Evolutionary conservation across 2,329 filamentous ascomycete genomes (phyloP), one percentile per base, ranked within the genome.

Genomic region (Thermothelomyces thermophilus): DNA sequence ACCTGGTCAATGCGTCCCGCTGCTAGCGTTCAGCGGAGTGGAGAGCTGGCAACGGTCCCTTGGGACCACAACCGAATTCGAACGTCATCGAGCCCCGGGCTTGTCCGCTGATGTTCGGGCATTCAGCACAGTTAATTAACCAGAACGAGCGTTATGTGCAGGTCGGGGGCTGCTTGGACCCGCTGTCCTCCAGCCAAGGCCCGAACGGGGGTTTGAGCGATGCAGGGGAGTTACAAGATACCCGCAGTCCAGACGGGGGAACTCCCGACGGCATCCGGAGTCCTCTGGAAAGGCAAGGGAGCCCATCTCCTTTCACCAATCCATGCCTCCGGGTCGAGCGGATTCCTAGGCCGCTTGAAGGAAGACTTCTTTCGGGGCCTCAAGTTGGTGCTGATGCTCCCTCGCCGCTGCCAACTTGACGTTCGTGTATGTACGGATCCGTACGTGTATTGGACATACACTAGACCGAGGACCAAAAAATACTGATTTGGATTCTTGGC

Each of bases 1-100:
- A 17, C 42, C 41, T 56, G 55, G 53, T 48, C 55, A 46, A 53
- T 56, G 53, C 55, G 55, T 57, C 53, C 53, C 53, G 55, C 33
- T 45, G 22, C 26, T 46, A 41, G 46, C 37, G 40, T 41, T 40
- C 37, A 41, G 43, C 22, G 26, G 22, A 36, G 49, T 45, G 46
- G 54, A 17, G 33, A 45, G 14, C 20, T 24, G 20, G 4, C 28
- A 24, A 16, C n/a, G 9, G 11, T 39, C 24, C 22, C 41, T 14
- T 45, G 34, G 41, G 35, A 45, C 46, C 16, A 43, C 22, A 37
- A 10, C 17, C 41, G 30, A 31, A 41, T 16, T 22, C 31, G 24
- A 19, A 46, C 31, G 20, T 28, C 22, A n/a, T 1, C 5, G 5
- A 26, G 24, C n/a, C n/a, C n/a, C n/a, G n/a, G n/a, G n/a, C n/a